Evolutionary conservation across 495 filamentous ascomycete species (phyloP).

Genomic region (Aspergillus nidulans): DNA sequence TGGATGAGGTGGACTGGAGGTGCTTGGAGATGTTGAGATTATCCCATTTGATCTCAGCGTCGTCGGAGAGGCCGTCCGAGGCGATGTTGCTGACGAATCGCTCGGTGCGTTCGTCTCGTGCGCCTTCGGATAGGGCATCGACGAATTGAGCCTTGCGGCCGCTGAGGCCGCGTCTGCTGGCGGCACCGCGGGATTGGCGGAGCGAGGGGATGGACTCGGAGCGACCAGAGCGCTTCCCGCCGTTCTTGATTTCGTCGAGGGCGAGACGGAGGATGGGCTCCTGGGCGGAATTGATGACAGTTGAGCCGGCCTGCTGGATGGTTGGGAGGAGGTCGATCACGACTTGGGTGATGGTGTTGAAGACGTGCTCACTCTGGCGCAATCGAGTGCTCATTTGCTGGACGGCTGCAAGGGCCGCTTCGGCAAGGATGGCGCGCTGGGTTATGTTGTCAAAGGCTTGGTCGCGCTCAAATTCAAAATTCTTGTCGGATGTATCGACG

Average conservation of each 20-base stretch:
- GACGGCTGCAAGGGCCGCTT: neutral
- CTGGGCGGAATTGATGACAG: neutral
- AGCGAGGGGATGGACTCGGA: neutral
- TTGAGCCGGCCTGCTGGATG: neutral
- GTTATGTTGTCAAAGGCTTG: neutral
- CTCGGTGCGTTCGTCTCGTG: neutral
- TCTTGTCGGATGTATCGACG: neutral
- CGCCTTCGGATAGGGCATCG: neutral
- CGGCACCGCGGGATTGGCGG: neutral
- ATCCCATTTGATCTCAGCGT: neutral
- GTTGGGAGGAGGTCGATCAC: neutral
- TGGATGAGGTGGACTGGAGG: neutral
- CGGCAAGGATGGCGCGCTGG: neutral
- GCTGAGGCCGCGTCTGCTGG: neutral
- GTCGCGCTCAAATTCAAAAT: neutral
- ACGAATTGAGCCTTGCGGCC: neutral
- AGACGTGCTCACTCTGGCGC: neutral
- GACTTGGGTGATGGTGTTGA: neutral
- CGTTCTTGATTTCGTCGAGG: neutral
- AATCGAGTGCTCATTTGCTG: neutral
- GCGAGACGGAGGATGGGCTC: neutral
- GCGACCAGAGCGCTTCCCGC: neutral
- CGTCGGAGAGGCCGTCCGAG: neutral
- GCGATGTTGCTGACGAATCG: neutral
- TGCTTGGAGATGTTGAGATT: neutral